phyloP scores from a whole-genome alignment of 495 filamentous ascomycete species.

The Xylaria acuta region DNA sequence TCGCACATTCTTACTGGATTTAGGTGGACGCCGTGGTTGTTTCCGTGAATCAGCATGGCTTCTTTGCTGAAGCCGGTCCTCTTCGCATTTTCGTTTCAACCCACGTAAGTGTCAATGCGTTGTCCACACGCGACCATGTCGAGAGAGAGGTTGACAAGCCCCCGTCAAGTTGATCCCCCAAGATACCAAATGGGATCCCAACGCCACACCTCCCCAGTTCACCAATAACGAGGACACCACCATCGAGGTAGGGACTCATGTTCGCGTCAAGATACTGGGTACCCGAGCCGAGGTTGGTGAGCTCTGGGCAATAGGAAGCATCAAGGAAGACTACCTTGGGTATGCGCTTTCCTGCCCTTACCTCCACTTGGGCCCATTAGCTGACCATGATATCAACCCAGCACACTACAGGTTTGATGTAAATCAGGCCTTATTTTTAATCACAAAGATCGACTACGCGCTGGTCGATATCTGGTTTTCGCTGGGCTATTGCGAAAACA shows the following conservation, averaged over 20 bases:
- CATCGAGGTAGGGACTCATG: constrained; percentile 90
- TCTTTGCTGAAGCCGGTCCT: constrained; percentile 90
- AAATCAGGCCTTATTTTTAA: constrained; percentile 17
- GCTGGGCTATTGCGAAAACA: constrained; percentile 14
- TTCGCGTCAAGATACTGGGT: constrained; percentile 92
- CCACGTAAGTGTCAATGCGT: constrained; percentile 64
- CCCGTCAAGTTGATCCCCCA: constrained; percentile 80
- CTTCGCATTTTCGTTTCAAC: constrained; percentile 87
- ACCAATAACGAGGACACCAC: constrained; percentile 88
- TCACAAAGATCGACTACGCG: neutral
- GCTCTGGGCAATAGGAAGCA: constrained; percentile 96
- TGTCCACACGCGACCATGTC: constrained; percentile 5
- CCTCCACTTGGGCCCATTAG: neutral
- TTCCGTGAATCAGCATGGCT: constrained; percentile 87
- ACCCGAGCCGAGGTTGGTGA: constrained; percentile 87
- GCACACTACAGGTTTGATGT: constrained; percentile 26
- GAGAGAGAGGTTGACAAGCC: constrained; percentile 30
- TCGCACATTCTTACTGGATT: constrained; percentile 29
- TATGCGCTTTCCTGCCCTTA: constrained; percentile 33
- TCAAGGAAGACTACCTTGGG: constrained; percentile 82
- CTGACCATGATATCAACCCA: constrained; percentile 13
- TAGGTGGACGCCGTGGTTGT: constrained; percentile 92
- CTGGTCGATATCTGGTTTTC: constrained; percentile 4
- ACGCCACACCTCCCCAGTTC: constrained; percentile 83
- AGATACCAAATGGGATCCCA: constrained; percentile 92